phyloP scores from a whole-genome alignment of 2,329 filamentous ascomycete species.

The Pleurostoma richardsiae region DNA sequence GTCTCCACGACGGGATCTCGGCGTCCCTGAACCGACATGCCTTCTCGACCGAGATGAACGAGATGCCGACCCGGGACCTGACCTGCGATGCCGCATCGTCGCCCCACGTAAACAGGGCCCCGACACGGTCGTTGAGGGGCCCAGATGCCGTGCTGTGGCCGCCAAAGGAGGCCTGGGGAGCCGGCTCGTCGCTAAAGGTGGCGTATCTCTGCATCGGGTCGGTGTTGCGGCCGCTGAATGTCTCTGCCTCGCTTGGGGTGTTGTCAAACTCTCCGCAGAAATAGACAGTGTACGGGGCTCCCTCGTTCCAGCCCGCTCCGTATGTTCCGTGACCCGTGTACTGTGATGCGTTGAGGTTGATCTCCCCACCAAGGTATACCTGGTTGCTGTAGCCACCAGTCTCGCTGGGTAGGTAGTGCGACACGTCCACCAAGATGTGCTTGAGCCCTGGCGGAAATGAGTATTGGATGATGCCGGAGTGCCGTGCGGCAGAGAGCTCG shows the following conservation, averaged over 20 bases:
- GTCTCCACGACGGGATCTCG: slow-evolving; percentile 36
- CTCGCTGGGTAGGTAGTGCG: slow-evolving; percentile 40
- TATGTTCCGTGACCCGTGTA: slow-evolving; percentile 43
- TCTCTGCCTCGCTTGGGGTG: slow-evolving; percentile 21
- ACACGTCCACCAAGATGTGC: slow-evolving; percentile 39
- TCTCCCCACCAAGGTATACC: slow-evolving; percentile 29
- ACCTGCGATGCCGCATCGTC: slow-evolving; percentile 25
- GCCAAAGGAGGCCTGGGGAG: slow-evolving; percentile 42
- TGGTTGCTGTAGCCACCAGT: slow-evolving; percentile 33
- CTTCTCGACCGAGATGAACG: slow-evolving; percentile 40
- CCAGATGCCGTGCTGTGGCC: slow-evolving; percentile 37
- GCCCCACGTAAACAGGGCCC: slow-evolving; percentile 44
- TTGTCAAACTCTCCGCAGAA: slow-evolving; percentile 37
- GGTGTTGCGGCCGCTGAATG: slow-evolving; percentile 38
- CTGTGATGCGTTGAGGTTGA: slow-evolving; percentile 20
- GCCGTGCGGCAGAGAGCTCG: slow-evolving; percentile 42
- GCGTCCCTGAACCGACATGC: slow-evolving; percentile 41
- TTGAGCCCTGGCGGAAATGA: slow-evolving; percentile 36
- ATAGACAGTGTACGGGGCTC: slow-evolving; percentile 34
- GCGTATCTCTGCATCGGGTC: slow-evolving; percentile 31
- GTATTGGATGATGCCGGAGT: slow-evolving; percentile 48
- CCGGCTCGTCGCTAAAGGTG: slow-evolving; percentile 45
- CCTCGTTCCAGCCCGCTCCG: slow-evolving; percentile 36
- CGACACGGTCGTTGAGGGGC: slow-evolving; percentile 35
- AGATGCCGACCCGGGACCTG: slow-evolving; percentile 45